These are phyloP conservation scores for Psilocybe subaeruginosa DNA, from an alignment of 768 basidiomycete species.

Conservation along the genomic window DNA sequence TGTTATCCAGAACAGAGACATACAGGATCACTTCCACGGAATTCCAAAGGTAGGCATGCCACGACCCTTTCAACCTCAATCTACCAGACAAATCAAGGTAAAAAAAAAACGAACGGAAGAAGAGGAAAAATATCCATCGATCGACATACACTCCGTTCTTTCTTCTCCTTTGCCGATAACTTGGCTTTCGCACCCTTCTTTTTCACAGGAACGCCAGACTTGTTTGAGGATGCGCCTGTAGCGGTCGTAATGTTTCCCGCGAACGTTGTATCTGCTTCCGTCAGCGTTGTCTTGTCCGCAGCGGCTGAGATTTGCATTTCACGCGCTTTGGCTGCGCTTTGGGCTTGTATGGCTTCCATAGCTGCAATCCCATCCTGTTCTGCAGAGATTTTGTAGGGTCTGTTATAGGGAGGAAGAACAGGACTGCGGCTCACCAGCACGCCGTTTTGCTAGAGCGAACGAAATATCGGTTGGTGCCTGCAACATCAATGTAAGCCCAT, in stretches of 20 bases:
- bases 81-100: slow-evolving; percentile 26
- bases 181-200: slow-evolving; percentile 68
- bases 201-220: slow-evolving; percentile 42
- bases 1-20: slow-evolving; percentile 27
- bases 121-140: neutral
- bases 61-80: slow-evolving; percentile 73
- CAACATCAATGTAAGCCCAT: neutral
- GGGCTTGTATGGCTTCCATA: slow-evolving; percentile 51
- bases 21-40: slow-evolving; percentile 86
- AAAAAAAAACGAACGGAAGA: neutral
- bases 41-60: slow-evolving; percentile 83
- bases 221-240: slow-evolving; percentile 34
- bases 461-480: slow-evolving; percentile 67
- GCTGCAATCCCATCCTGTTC: slow-evolving; percentile 64
- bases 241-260: slow-evolving; percentile 41
- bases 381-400: slow-evolving; percentile 23
- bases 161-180: slow-evolving; percentile 79
- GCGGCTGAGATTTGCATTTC: slow-evolving; percentile 35
- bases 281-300: slow-evolving; percentile 42
- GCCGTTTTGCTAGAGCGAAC: slow-evolving; percentile 56
- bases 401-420: neutral
- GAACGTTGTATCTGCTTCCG: slow-evolving; percentile 44
- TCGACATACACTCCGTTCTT: slow-evolving; percentile 67
- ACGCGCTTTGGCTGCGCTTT: slow-evolving; percentile 33
- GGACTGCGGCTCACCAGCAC: slow-evolving; percentile 51